Conservation (phyloP, 495 filamentous ascomycete genomes). For the Aspergillus sclerotiicarbonarius region DNA sequence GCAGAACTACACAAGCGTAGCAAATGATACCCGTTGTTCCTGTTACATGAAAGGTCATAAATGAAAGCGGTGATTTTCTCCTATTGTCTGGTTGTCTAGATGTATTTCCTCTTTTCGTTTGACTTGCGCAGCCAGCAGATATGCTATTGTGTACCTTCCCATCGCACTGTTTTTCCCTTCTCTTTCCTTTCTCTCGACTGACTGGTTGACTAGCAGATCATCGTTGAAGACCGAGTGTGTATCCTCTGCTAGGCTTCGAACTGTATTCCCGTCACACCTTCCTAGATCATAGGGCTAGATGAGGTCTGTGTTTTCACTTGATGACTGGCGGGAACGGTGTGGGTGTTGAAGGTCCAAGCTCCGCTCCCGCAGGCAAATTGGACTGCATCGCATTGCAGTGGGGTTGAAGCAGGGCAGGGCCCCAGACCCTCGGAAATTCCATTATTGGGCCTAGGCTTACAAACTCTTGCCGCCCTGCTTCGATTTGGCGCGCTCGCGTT, state of each 20-base stretch:
- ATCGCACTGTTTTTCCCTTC: not conserved
- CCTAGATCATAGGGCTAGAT: not conserved
- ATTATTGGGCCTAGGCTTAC: conserved; percentile 20
- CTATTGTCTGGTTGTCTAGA: too few relatives aligned
- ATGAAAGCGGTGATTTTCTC: not conserved
- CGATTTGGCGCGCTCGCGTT: conserved; percentile 43
- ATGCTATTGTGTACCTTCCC: not conserved
- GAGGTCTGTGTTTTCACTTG: not conserved
- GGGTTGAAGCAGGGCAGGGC: not conserved
- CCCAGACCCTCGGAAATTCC: not conserved
- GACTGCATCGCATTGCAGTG: not conserved
- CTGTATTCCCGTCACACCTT: not conserved
- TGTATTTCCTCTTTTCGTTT: too few relatives aligned
- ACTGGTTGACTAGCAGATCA: not conserved
- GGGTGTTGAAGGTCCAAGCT: conserved; percentile 39
- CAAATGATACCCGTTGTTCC: conserved; percentile 9
- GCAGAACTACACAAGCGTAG: not conserved
- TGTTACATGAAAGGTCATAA: not conserved
- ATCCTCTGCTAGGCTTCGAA: not conserved
- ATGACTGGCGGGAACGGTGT: conserved; percentile 22
- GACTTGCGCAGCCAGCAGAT: too few relatives aligned
- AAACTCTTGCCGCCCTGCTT: conserved; percentile 42
- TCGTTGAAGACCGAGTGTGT: not conserved
- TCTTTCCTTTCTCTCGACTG: not conserved
- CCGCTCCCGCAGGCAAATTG: not conserved